Base-by-base conservation (phyloP, 768 basidiomycete species). In the Hygrocybe punicea region DNA sequence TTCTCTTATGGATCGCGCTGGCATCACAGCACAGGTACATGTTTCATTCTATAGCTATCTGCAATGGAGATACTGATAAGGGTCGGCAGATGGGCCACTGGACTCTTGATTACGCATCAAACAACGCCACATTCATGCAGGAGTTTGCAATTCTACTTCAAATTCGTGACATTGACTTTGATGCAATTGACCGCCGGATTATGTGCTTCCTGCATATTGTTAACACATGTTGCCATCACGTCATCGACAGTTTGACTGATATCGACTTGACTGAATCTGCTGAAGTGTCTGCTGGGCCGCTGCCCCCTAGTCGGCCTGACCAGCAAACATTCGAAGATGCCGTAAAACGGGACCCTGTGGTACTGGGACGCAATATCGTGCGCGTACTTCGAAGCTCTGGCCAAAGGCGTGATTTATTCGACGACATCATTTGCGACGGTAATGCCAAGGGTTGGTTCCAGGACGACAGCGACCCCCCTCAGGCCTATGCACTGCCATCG, bases 161-260 rank as follows among this genome's bases (percentile, higher is more conserved):
- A 24, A 11, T 16, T 11, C 53, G 44, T 14, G 52, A 56, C 6
- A 56, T 61, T 4, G 4, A 19, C 3, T 63, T 65, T 13, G 24
- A 65, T 21, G 10, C 37, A 3, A 23, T 48, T 6, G 60, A 63
- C 24, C 25, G 17, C 16, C n/a, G 42, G 3, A 53, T 68, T 19
- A 39, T 53, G 40, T 67, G 67, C 46, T 62, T 68, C n/a, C 62
- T 62, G 1, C 64, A 67, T 33, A 62, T 67, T n/a, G 46, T 55
- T 14, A 59, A 66, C 53, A 60, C 62, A 11, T 63, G 55, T 51
- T 50, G 51, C 3, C 45, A 54, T 19, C 64, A 62, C 39, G 36
- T 53, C 7, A 19, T 65, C 21, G 34, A 57, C 23, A 48, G 55
- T 2, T 62, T 61, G n/a, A 54, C 53, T 11, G 40, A 54, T 33